Base-by-base conservation (phyloP, 202 grass and related monocot species). In the Schoenoplectus tabernaemontani region DNA sequence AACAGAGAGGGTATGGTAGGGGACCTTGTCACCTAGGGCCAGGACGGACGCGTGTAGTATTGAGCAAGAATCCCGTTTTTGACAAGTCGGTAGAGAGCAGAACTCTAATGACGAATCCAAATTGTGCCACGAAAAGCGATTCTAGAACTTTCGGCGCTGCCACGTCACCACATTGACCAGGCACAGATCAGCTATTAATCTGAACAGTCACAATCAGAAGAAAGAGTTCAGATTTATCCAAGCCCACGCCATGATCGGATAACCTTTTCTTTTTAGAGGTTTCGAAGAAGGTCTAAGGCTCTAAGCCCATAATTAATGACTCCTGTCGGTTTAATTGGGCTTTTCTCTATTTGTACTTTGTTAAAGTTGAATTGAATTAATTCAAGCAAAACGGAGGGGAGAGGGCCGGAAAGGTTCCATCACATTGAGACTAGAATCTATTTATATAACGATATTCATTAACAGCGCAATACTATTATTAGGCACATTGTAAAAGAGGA, bases 401-500 rank as follows among this genome's bases (percentile, higher is more conserved):
- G n/a, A n/a, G n/a, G n/a, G n/a, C n/a, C n/a, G n/a, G n/a, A n/a
- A n/a, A n/a, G n/a, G n/a, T n/a, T n/a, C n/a, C n/a, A n/a, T n/a
- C n/a, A n/a, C n/a, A n/a, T n/a, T n/a, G n/a, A n/a, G n/a, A n/a
- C n/a, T n/a, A n/a, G n/a, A n/a, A n/a, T n/a, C n/a, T n/a, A n/a
- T n/a, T n/a, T n/a, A n/a, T n/a, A n/a, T n/a, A 75, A 33, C 1
- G 16, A 33, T 75, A 54, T 75, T 75, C 70, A 75, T 54, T 34
- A 75, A 75, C 46, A 75, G 28, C 16, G 69, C 3, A 75, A 75
- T 36, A 53, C 34, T 75, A 75, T 75, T 75, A 50, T 53, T 80
- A 64, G 58, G 22, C 33, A 80, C 38, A 65, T 64, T 80, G 28
- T 65, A 64, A 39, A 82, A 73, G 57, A 83, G 50, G 56, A 76